phyloP scores from a whole-genome alignment of 1,139 yeast genomes.

The Scheffersomyces parashehatae region DNA sequence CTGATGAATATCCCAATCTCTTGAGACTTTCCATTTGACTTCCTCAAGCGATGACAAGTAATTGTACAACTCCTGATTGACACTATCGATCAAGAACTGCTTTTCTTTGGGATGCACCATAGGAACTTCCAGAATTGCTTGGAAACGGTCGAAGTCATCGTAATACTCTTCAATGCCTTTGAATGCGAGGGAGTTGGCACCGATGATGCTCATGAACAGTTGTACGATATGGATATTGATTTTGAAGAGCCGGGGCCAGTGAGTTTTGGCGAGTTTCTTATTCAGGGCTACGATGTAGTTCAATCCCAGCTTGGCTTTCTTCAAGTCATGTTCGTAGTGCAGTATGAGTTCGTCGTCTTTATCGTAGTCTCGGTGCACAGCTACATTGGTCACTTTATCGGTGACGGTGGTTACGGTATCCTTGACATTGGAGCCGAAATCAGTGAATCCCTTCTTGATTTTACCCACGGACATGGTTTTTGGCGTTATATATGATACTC shows the following conservation, averaged over 20 bases:
- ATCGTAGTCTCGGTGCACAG: conserved; percentile 21
- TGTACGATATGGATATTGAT: conserved; percentile 33
- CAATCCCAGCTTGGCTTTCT: conserved; percentile 43
- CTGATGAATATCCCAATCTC: conserved; percentile 31
- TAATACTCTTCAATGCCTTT: conserved; percentile 44
- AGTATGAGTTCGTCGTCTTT: conserved; percentile 45
- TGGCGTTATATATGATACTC: too few species aligned
- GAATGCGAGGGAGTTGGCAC: conserved; percentile 42
- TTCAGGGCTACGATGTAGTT: conserved; percentile 40
- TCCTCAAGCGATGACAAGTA: conserved; percentile 31
- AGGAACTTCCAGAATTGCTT: conserved; percentile 32
- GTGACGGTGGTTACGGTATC: conserved; percentile 16
- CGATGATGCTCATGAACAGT: conserved; percentile 35
- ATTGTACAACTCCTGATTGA: conserved; percentile 31
- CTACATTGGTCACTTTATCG: conserved; percentile 1
- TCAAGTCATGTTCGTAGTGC: conserved; percentile 47
- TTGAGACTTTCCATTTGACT: conserved; percentile 31
- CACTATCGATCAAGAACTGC: conserved; percentile 28
- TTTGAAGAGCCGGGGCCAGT: conserved; percentile 40
- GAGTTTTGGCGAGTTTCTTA: conserved; percentile 28
- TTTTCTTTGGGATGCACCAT: conserved; percentile 43
- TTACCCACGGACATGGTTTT: conserved; percentile 5
- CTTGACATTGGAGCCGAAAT: conserved; percentile 15
- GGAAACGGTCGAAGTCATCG: conserved; percentile 33
- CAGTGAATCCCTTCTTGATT: conserved; percentile 14